phyloP scores from a whole-genome alignment of 2,329 filamentous ascomycete species.

The Penicillium olsonii region DNA sequence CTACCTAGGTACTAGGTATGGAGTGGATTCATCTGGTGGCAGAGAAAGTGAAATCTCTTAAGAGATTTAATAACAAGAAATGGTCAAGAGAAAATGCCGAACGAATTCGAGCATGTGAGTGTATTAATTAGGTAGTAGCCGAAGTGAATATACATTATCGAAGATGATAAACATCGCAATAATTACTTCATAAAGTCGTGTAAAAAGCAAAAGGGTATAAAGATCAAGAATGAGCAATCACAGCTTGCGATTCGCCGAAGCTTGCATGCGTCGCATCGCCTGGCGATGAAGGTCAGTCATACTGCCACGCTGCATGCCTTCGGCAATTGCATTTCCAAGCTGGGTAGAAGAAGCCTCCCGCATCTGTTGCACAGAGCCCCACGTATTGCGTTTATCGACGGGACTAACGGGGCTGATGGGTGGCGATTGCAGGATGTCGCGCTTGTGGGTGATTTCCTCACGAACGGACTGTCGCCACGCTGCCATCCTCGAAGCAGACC shows the following conservation, averaged over 20 bases:
- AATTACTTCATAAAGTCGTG: constrained; percentile 7
- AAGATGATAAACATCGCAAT: constrained; percentile 6
- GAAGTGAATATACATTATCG: constrained; percentile 5
- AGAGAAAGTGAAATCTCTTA: no score
- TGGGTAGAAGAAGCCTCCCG: constrained; percentile 60
- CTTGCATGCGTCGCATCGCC: constrained; percentile 78
- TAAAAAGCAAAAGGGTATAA: constrained; percentile 15
- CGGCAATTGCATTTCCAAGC: constrained; percentile 66
- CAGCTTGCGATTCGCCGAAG: constrained; percentile 49
- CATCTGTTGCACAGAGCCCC: constrained; percentile 60
- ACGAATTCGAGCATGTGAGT: background rate
- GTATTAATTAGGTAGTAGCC: background rate
- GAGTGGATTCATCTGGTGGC: no score
- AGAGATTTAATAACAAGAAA: no score
- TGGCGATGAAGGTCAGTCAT: constrained; percentile 77
- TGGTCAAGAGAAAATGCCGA: background rate
- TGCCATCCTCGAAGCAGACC: constrained; percentile 59
- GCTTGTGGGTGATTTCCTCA: constrained; percentile 56
- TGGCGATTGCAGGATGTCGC: constrained; percentile 30
- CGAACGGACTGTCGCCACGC: constrained; percentile 68
- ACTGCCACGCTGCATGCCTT: constrained; percentile 73
- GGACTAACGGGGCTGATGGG: constrained; percentile 36
- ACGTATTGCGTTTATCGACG: constrained; percentile 62
- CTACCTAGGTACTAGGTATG: no score
- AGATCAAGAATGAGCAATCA: constrained; percentile 11